A percentile compares a stretch with the other conserved stretches of the same genome.
These are phyloP conservation scores for Solanum pinnatisectum DNA, from an alignment of 257 asterid genomes.

Conservation along the genomic window DNA sequence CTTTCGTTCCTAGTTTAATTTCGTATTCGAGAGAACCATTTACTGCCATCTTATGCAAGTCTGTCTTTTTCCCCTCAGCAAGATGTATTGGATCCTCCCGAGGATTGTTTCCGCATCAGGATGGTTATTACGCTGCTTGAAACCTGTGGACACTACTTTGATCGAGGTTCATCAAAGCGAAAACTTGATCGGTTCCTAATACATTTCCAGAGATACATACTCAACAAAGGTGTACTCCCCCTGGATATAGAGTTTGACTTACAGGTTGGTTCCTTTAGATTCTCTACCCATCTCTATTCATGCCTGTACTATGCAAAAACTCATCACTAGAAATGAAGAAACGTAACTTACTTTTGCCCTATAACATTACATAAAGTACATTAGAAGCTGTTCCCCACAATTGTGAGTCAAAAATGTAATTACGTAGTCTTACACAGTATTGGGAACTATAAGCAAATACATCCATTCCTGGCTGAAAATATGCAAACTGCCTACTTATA, in stretches of 20 bases:
- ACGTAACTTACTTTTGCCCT: background rate
- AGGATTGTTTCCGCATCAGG: slow-evolving; percentile 94
- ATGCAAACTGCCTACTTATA: background rate
- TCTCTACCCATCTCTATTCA: background rate
- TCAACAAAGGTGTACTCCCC: slow-evolving; percentile 76
- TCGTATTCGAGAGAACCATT: background rate
- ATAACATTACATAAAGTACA: background rate
- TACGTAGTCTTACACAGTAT: background rate
- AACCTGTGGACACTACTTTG: slow-evolving; percentile 99
- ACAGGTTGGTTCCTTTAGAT: slow-evolving; percentile 53
- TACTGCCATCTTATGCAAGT: slow-evolving; percentile 54
- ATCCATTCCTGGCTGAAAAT: background rate
- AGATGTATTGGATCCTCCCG: slow-evolving; percentile 89
- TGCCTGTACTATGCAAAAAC: background rate
- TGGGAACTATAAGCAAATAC: background rate
- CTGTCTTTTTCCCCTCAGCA: slow-evolving; percentile 34
- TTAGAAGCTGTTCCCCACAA: background rate
- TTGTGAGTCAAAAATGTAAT: background rate
- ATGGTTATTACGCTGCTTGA: slow-evolving; percentile 87
- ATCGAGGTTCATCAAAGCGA: slow-evolving; percentile 93
- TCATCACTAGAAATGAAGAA: background rate
- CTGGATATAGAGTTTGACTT: slow-evolving; percentile 94
- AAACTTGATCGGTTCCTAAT: slow-evolving; percentile 93
- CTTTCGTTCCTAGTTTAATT: background rate
- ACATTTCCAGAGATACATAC: slow-evolving; percentile 87